A percentile compares a stretch with the other conserved stretches of the same genome.
These are phyloP conservation scores for Gliomastix tumulicola DNA, from an alignment of 2,329 filamentous ascomycete species.

Conservation along the genomic window DNA sequence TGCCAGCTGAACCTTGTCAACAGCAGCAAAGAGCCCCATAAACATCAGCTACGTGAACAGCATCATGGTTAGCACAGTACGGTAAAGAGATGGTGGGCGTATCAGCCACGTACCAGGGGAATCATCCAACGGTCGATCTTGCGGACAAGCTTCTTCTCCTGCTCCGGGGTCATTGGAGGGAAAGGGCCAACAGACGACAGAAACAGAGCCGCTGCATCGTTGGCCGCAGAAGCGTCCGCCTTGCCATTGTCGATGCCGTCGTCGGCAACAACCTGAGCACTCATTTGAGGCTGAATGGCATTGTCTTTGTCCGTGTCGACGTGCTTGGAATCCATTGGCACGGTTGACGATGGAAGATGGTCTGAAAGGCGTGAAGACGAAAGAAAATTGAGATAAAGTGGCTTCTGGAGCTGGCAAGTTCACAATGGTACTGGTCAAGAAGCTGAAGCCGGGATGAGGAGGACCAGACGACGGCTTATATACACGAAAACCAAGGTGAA, in stretches of 20 bases:
- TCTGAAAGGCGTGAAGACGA: no score
- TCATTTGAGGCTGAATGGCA: neutral
- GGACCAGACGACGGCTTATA: no score
- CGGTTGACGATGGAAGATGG: no score
- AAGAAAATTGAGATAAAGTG: no score
- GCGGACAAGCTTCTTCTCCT: conserved; percentile 7
- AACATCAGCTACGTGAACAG: neutral
- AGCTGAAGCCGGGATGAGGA: no score
- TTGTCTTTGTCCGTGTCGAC: no score
- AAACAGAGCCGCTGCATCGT: neutral
- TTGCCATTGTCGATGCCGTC: neutral
- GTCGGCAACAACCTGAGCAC: neutral
- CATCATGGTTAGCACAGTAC: no score
- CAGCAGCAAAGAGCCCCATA: conserved; percentile 1
- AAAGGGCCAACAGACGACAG: neutral
- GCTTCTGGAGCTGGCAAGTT: no score
- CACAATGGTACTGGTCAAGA: no score
- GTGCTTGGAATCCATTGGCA: no score
- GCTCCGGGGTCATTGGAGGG: conserved; percentile 6
- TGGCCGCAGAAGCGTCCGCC: neutral
- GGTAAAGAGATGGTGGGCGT: no score
- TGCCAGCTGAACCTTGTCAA: conserved; percentile 21
- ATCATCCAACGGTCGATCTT: conserved; percentile 12
- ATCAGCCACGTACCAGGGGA: conserved; percentile 2
- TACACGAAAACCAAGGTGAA: no score